Evolutionary conservation across 139 green algal species (phyloP).

Genomic region (Chlorella sp.): DNA sequence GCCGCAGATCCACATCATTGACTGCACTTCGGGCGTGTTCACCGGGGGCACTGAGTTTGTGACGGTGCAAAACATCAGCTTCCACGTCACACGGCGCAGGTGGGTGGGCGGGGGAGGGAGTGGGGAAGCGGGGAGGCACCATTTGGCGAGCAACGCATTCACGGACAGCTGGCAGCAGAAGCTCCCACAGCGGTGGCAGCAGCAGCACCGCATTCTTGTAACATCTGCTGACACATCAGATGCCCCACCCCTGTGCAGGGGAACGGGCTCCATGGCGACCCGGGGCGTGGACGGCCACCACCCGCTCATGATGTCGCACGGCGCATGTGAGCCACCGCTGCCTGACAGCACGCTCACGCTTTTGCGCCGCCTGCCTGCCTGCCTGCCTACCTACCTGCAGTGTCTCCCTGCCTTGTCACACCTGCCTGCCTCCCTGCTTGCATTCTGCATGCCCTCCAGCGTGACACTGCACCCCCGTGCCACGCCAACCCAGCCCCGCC

Average conservation of each 20-base stretch:
- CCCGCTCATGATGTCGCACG: not conserved
- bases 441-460: not conserved
- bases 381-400: no score
- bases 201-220: no score
- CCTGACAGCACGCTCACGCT: not conserved
- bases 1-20: slow-evolving; percentile 6
- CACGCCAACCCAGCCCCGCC: not conserved
- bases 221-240: no score
- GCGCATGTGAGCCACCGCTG: not conserved
- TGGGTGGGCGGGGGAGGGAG: not conserved
- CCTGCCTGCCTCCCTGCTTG: no score
- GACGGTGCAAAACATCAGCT: not conserved
- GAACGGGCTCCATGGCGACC: not conserved
- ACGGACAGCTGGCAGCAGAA: no score
- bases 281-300: slow-evolving; percentile 4
- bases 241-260: not conserved
- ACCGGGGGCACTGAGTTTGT: slow-evolving; percentile 6
- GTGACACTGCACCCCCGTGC: not conserved
- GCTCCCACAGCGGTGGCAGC: no score
- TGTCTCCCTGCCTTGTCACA: no score
- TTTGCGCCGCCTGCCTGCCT: no score
- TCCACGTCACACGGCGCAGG: not conserved
- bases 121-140: not conserved
- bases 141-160: not conserved
- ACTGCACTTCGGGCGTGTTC: not conserved